Evolutionary conservation across 108 stramenopile species (phyloP).

Genomic region (Aurantiochytrium sp.): DNA sequence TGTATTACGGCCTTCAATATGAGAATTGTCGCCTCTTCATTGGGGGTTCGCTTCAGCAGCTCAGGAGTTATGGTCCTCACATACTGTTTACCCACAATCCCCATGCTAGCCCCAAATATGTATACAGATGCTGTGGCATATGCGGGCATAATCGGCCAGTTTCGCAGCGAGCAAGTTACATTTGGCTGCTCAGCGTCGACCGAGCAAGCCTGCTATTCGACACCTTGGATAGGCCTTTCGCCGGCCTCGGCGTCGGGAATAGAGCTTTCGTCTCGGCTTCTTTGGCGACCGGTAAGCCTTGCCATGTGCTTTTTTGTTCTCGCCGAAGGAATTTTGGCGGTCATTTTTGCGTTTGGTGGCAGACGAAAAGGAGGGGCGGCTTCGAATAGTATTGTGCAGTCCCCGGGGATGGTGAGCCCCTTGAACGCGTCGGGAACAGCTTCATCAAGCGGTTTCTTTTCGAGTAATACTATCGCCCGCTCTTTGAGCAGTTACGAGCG

Average conservation of each 20-base stretch:
- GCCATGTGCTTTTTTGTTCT: background rate
- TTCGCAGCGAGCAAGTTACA: background rate
- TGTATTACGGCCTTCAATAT: background rate
- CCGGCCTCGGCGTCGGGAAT: background rate
- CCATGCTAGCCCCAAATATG: background rate
- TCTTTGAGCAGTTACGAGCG: background rate
- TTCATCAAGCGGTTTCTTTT: background rate
- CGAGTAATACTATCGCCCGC: background rate
- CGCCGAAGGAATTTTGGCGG: background rate
- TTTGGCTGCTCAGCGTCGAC: background rate
- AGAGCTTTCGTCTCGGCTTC: background rate
- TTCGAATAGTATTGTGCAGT: background rate
- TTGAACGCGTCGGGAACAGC: background rate
- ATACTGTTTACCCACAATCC: background rate
- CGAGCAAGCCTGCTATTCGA: background rate
- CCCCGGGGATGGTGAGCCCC: background rate
- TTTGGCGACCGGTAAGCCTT: background rate
- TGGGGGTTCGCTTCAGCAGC: background rate
- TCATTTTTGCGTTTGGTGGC: background rate
- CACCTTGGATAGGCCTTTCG: background rate
- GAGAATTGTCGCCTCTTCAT: background rate
- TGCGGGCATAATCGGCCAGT: background rate
- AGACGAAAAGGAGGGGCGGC: background rate
- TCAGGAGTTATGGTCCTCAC: background rate
- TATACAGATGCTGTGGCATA: background rate